Base-by-base conservation (phyloP, 2,329 filamentous ascomycete genomes). In the Rutstroemia sp. region DNA sequence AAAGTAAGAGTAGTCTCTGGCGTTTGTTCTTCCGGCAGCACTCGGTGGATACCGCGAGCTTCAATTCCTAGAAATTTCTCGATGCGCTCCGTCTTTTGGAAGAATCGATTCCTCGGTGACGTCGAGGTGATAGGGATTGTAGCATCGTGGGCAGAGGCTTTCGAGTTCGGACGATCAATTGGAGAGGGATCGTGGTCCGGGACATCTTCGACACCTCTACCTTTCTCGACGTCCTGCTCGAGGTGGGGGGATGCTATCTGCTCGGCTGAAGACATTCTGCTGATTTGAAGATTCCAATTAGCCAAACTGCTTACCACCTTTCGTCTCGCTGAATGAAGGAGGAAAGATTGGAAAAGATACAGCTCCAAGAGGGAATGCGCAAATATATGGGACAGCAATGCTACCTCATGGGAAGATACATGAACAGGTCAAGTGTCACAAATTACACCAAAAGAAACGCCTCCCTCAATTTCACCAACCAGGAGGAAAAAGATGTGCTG, bases 21-120 rank as follows among this genome's bases (percentile, higher is more conserved):
- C 61, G 81, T 77, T 18, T 81, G 77, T 63, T 84, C 79, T 52
- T 78, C 68, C 0, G 75, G 71, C 52, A 77, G 72, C 1, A 85
- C 81, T 21, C 81, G 76, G 64, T 82, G 74, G 49, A 85, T 83
- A 8, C 82, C 82, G 47, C 82, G 77, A 12, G 79, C 75, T 65
- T 85, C 82, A 48, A 69, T 55, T 8, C 66, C 65, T 3, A 66
- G 44, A 12, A 63, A 10, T 6, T 56, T 58, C 44, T 68, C 66
- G 21, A 68, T 45, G 18, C 59, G 59, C 9, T 39, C 25, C 16
- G 46, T 55, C 37, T 50, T 16, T 27, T 34, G 5, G 4, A 50
- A 55, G 46, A 55, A 55, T 9, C 46, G 46, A 16, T 50, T 55
- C 37, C 21, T 8, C 1, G 44, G 18, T 1, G 45, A 38, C n/a